Evolutionary conservation across 768 basidiomycete genomes (phyloP), one percentile per base, ranked within the genome.

Genomic region (Kwoniella heveanensis): DNA sequence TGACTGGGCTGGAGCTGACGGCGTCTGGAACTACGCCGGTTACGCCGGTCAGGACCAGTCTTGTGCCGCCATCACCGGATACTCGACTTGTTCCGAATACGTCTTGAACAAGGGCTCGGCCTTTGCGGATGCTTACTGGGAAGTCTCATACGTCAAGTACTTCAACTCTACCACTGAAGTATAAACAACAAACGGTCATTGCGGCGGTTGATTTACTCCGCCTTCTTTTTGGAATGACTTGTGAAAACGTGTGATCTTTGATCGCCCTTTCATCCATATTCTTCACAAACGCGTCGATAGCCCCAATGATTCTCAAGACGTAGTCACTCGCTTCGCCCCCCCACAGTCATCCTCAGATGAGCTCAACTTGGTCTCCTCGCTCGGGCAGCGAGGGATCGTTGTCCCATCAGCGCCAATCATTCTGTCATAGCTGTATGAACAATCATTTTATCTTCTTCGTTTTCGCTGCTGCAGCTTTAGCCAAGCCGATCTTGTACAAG

Each of bases 41-140:
- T 90, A 90, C 58, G 79, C 79, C 19, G 92, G 92, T 55, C 92
- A 94, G 81, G 86, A 86, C 19, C 85, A 89, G 77, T 92, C 89
- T 78, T 97, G 93, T 72, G 90, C 90, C 17, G 82, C 86, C 69
- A 84, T 85, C 69, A 97, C 93, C 15, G 92, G 91, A 44, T 87
- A 86, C 78, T 82, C 88, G 25, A 90, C 88, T 4, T 97, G 93
- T 69, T 84, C 87, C 55, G 86, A 86, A 15, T 97, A 87, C 77
- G 88, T 96, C 26, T 83, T 83, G 65, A 85, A 85, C 46, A 87
- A 84, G 57, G 93, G 94, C 51, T 59, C 57, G 58, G 60, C 72
- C 26, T 79, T 79, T 65, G 51, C 44, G 44, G 68, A 79, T 4
- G 77, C 78, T 50, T 78, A 73, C 61, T 79, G 78, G 78, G 77